phyloP scores from a whole-genome alignment of 768 basidiomycete species.

The Phylloporus sp. region DNA sequence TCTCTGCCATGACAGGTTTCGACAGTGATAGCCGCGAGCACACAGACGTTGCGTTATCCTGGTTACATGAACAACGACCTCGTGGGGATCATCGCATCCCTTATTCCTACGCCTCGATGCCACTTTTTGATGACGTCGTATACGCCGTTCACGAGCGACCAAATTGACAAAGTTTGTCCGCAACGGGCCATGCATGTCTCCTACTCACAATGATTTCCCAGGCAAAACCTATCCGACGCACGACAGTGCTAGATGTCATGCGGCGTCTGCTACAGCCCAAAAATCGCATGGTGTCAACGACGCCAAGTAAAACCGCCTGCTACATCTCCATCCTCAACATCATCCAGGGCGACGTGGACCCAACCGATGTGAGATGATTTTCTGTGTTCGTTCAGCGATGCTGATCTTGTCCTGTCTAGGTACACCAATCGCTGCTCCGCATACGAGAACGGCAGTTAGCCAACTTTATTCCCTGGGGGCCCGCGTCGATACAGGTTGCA shows the following conservation, averaged over 20 bases:
- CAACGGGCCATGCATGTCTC: neutral
- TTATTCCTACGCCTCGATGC: slow-evolving; percentile 94
- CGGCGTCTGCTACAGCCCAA: slow-evolving; percentile 95
- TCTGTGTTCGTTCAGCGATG: neutral
- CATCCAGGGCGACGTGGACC: slow-evolving; percentile 98
- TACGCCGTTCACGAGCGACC: slow-evolving; percentile 96
- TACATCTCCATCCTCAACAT: slow-evolving; percentile 98
- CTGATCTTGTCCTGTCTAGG: slow-evolving; percentile 41
- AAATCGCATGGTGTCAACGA: slow-evolving; percentile 96
- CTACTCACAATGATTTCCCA: slow-evolving; percentile 26
- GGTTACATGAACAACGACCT: slow-evolving; percentile 99
- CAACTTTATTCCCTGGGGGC: slow-evolving; percentile 99
- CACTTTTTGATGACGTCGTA: slow-evolving; percentile 94
- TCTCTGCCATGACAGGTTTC: slow-evolving; percentile 57
- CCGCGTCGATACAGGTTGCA: slow-evolving; percentile 96
- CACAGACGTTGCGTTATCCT: slow-evolving; percentile 92
- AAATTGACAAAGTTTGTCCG: slow-evolving; percentile 83
- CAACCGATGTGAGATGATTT: slow-evolving; percentile 69
- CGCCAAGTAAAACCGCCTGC: slow-evolving; percentile 87
- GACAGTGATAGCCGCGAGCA: slow-evolving; percentile 96
- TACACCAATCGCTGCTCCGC: slow-evolving; percentile 94
- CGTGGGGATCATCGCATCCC: slow-evolving; percentile 92
- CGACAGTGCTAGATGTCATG: slow-evolving; percentile 98
- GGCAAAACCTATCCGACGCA: slow-evolving; percentile 95
- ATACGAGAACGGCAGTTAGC: slow-evolving; percentile 96